phyloP scores from a whole-genome alignment of 1,139 yeast genomes.

The Kurtzmaniella quercitrusa region DNA sequence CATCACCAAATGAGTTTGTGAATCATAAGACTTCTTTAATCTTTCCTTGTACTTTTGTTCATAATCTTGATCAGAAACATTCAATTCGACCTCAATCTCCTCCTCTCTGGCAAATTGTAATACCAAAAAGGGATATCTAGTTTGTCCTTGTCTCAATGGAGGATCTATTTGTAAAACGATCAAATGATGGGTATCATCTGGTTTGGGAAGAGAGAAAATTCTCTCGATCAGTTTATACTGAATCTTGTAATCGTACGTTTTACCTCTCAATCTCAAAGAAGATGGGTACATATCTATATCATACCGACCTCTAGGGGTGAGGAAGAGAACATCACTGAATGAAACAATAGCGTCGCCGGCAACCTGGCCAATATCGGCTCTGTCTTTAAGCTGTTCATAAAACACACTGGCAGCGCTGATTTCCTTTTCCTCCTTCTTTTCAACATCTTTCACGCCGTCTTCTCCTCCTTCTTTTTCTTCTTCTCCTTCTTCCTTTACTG shows the following conservation, averaged over 20 bases:
- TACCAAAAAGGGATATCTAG: conserved; percentile 89
- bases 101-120: conserved; percentile 87
- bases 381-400: conserved; percentile 86
- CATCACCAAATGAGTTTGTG: conserved; percentile 79
- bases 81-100: conserved; percentile 86
- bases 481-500: conserved; percentile 29
- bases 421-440: conserved; percentile 42
- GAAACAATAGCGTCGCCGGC: conserved; percentile 97
- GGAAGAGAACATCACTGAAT: conserved; percentile 83
- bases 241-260: conserved; percentile 94
- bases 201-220: conserved; percentile 86
- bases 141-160: conserved; percentile 87
- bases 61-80: conserved; percentile 79
- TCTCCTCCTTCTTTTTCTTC: conserved; percentile 17
- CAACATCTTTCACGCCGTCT: conserved; percentile 24
- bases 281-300: conserved; percentile 92
- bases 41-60: conserved; percentile 72
- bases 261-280: conserved; percentile 90
- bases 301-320: conserved; percentile 98
- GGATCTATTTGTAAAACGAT: conserved; percentile 91
- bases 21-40: conserved; percentile 73
- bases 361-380: conserved; percentile 94
- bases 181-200: conserved; percentile 88
- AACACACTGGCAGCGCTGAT: conserved; percentile 78
- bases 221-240: conserved; percentile 89